phyloP scores from a whole-genome alignment of 805 yeast genomes.

The Nakazawaea wyomingensis region DNA sequence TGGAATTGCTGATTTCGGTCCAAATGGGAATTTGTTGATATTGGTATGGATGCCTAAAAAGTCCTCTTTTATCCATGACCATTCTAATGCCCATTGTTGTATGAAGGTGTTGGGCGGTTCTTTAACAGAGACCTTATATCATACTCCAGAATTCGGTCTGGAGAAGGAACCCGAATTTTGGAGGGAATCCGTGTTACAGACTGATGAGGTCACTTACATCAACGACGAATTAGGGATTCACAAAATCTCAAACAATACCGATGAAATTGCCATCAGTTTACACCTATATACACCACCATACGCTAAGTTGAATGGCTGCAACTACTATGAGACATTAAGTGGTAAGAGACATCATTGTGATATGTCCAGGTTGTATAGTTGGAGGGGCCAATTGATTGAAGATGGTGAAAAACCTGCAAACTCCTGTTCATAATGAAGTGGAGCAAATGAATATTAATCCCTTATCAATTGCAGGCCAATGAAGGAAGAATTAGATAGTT shows the following conservation, averaged over 20 bases:
- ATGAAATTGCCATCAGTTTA: conserved; percentile 50
- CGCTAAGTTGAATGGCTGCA: conserved; percentile 56
- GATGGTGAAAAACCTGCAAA: conserved; percentile 1
- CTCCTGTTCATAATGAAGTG: conserved; percentile 4
- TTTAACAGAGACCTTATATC: conserved; percentile 52
- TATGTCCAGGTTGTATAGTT: conserved; percentile 55
- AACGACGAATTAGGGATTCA: conserved; percentile 64
- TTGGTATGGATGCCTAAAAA: conserved; percentile 69
- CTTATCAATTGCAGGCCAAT: no score
- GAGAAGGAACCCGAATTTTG: conserved; percentile 16
- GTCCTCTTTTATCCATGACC: conserved; percentile 66
- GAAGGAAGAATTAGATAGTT: no score
- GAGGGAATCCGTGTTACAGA: conserved; percentile 23
- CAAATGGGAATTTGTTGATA: conserved; percentile 60
- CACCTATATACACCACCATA: conserved; percentile 77
- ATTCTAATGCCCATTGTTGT: conserved; percentile 71
- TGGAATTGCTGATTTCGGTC: conserved; percentile 70
- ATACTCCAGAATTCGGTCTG: conserved; percentile 34
- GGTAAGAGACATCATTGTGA: conserved; percentile 51
- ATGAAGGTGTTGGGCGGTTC: conserved; percentile 63
- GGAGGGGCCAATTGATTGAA: conserved; percentile 43
- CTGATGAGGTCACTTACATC: conserved; percentile 57
- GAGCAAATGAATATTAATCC: no score
- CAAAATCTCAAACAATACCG: conserved; percentile 46
- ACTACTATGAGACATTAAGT: conserved; percentile 41